Evolutionary conservation across 495 filamentous ascomycete genomes (phyloP).

Genomic region (Hyphodiscus hymeniophilus): DNA sequence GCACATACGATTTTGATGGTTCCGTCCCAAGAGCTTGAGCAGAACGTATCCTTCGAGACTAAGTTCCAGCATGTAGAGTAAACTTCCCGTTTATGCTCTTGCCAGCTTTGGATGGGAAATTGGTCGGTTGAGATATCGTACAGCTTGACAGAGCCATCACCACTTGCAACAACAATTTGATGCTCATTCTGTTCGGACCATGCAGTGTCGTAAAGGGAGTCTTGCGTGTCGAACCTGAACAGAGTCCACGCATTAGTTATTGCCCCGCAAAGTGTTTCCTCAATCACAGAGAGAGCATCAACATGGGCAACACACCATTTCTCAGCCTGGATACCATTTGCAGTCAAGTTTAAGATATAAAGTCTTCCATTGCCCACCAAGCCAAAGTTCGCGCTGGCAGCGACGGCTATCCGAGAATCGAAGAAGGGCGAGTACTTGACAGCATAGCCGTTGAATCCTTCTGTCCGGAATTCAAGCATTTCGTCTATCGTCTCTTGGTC

Average conservation of each 20-base stretch:
- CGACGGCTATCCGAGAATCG: slow-evolving; percentile 85
- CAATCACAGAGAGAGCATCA: no score
- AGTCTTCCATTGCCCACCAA: slow-evolving; percentile 93
- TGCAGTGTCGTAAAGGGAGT: slow-evolving; percentile 84
- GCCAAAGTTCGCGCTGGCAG: slow-evolving; percentile 83
- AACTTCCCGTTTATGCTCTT: slow-evolving; percentile 85
- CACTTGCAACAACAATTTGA: slow-evolving; percentile 77
- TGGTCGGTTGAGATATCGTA: slow-evolving; percentile 72
- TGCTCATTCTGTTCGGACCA: slow-evolving; percentile 96
- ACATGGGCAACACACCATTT: slow-evolving; percentile 55
- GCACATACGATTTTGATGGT: slow-evolving; percentile 68
- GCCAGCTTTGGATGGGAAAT: slow-evolving; percentile 80
- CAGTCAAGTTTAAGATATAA: slow-evolving; percentile 70
- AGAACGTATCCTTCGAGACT: slow-evolving; percentile 80
- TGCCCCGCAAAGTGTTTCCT: no score
- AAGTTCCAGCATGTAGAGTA: slow-evolving; percentile 91
- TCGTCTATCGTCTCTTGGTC: background rate
- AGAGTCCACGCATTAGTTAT: background rate
- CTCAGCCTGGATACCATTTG: slow-evolving; percentile 72
- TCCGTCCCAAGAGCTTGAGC: slow-evolving; percentile 88
- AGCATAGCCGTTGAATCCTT: slow-evolving; percentile 88
- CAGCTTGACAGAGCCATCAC: slow-evolving; percentile 90
- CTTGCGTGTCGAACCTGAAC: slow-evolving; percentile 84
- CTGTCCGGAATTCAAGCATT: slow-evolving; percentile 90
- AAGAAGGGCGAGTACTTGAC: slow-evolving; percentile 98